These are phyloP conservation scores for Kwoniella sp. DNA, from an alignment of 768 basidiomycete species.

Conservation along the genomic window DNA sequence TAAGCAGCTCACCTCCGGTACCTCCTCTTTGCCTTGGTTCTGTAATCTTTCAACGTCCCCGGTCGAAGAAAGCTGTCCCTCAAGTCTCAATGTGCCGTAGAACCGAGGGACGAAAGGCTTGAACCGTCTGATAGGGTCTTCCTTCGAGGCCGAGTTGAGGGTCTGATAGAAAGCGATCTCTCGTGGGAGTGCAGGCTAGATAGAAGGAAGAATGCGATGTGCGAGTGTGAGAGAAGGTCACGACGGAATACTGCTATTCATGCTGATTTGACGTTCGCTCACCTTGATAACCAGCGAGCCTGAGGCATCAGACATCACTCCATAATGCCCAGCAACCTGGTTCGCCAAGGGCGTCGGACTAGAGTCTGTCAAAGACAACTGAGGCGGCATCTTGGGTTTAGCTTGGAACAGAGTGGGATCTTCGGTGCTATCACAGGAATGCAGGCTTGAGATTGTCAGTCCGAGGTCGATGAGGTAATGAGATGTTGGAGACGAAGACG, in stretches of 20 bases:
- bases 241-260: too few relatives aligned
- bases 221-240: not conserved
- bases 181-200: conserved; percentile 40
- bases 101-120: conserved; percentile 70
- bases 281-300: conserved; percentile 56
- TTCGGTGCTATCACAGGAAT: too few relatives aligned
- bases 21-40: conserved; percentile 15
- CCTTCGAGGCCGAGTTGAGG: conserved; percentile 25
- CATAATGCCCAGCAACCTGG: conserved; percentile 55
- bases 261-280: conserved; percentile 11
- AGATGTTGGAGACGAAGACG: too few relatives aligned
- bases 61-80: conserved; percentile 62
- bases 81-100: conserved; percentile 72
- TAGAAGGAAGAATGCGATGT: not conserved
- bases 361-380: conserved; percentile 1
- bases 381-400: not conserved
- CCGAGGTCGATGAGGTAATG: too few relatives aligned
- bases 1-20: conserved; percentile 36
- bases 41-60: conserved; percentile 23
- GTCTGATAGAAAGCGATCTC: conserved; percentile 56
- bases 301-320: conserved; percentile 50
- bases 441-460: not conserved
- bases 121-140: conserved; percentile 33
- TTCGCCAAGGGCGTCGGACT: conserved; percentile 40
- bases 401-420: too few relatives aligned